These are phyloP conservation scores for Tetracladium setigerum DNA, from an alignment of 495 filamentous ascomycete genomes.

Conservation along the genomic window DNA sequence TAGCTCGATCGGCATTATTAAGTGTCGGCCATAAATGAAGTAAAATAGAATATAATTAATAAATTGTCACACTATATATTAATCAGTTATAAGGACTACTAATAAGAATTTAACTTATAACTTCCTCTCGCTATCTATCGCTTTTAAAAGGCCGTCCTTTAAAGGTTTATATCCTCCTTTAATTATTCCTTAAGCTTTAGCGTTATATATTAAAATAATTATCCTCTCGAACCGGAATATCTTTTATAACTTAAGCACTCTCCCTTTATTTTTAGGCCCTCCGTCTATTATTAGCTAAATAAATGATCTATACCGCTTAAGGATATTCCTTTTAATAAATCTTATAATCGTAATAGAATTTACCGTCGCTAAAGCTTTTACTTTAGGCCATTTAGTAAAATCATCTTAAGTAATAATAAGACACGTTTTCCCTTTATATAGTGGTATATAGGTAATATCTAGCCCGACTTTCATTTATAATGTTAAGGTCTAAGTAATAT, in stretches of 20 bases:
- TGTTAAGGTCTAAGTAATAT: too few relatives aligned
- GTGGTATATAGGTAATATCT: too few relatives aligned
- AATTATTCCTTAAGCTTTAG: not conserved
- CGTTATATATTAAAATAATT: not conserved
- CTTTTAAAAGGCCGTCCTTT: not conserved
- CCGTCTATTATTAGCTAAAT: not conserved
- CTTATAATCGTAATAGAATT: too few relatives aligned
- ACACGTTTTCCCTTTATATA: too few relatives aligned
- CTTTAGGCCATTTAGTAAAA: too few relatives aligned
- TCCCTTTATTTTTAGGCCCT: not conserved
- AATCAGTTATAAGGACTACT: not conserved
- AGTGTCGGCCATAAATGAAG: not conserved
- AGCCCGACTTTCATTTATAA: too few relatives aligned
- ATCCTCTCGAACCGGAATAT: too few relatives aligned
- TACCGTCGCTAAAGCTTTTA: too few relatives aligned
- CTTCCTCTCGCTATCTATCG: not conserved
- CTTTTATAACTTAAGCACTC: not conserved
- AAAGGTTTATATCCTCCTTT: not conserved
- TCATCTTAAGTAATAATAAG: too few relatives aligned
- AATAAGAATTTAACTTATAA: not conserved
- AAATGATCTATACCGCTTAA: too few relatives aligned
- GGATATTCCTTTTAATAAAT: too few relatives aligned
- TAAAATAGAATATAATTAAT: not conserved
- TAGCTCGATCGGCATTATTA: not conserved
- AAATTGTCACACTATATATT: not conserved